phyloP scores from a whole-genome alignment of 768 basidiomycete species.

The Clavaria fumosa region DNA sequence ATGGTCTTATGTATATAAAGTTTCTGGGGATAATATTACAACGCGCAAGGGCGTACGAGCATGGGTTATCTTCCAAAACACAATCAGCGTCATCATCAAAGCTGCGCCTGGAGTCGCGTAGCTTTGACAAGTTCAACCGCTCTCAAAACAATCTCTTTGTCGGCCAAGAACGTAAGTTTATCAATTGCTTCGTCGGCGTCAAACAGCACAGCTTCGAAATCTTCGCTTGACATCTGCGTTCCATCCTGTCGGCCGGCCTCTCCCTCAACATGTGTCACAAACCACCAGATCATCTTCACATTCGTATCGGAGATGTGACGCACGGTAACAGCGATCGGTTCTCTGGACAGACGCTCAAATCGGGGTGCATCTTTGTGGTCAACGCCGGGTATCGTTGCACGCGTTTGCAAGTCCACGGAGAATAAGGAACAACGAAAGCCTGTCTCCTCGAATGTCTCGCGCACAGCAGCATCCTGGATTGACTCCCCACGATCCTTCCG shows the following conservation, averaged over 20 bases:
- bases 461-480: constrained; percentile 32
- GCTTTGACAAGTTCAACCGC: background rate
- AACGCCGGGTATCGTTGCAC: constrained; percentile 37
- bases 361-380: constrained; percentile 16
- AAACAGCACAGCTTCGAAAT: background rate
- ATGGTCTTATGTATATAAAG: too few relatives aligned
- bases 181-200: background rate
- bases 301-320: constrained; percentile 1
- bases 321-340: constrained; percentile 22
- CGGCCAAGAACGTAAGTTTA: background rate
- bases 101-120: background rate
- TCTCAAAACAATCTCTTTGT: background rate
- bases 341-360: constrained; percentile 12
- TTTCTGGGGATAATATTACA: too few relatives aligned
- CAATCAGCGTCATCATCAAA: too few relatives aligned
- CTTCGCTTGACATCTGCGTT: background rate
- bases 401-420: constrained; percentile 34
- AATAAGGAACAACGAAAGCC: constrained; percentile 39
- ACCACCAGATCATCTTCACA: background rate
- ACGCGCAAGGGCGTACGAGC: too few relatives aligned
- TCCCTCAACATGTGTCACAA: background rate
- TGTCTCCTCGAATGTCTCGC: constrained; percentile 55
- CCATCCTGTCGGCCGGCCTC: background rate
- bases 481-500: constrained; percentile 43
- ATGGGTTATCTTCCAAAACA: too few relatives aligned